Evolutionary conservation across 495 filamentous ascomycete genomes (phyloP).

Genomic region (Hypomontagnella monticulosa): DNA sequence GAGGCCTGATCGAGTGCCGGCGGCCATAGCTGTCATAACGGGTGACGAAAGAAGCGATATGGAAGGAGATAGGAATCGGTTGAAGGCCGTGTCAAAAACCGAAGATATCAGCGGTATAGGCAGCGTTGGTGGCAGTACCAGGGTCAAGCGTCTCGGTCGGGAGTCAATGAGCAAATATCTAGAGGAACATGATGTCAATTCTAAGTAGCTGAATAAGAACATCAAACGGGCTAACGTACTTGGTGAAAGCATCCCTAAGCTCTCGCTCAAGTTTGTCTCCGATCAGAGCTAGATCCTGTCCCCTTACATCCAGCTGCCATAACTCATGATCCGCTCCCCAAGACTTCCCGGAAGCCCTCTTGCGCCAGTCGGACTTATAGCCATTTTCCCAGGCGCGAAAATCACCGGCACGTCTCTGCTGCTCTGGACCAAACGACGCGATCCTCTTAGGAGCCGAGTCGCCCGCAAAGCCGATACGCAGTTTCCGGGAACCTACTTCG

Average conservation of each 20-base stretch:
- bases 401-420: slow-evolving; percentile 81
- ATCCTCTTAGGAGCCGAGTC: slow-evolving; percentile 77
- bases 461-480: slow-evolving; percentile 87
- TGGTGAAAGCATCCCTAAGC: slow-evolving; percentile 84
- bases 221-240: slow-evolving; percentile 52
- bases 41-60: slow-evolving; percentile 82
- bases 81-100: slow-evolving; percentile 78
- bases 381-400: slow-evolving; percentile 74
- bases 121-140: slow-evolving; percentile 79
- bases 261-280: slow-evolving; percentile 89
- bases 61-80: slow-evolving; percentile 79
- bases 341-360: slow-evolving; percentile 54
- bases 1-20: slow-evolving; percentile 81
- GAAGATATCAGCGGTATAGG: slow-evolving; percentile 82
- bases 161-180: slow-evolving; percentile 82
- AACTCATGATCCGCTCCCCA: slow-evolving; percentile 83
- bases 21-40: slow-evolving; percentile 74
- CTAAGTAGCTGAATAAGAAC: slow-evolving; percentile 5
- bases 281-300: slow-evolving; percentile 78
- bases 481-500: slow-evolving; percentile 80
- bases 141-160: slow-evolving; percentile 72
- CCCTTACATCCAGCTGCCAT: slow-evolving; percentile 79
- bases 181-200: slow-evolving; percentile 15
- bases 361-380: slow-evolving; percentile 58
- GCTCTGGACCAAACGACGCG: slow-evolving; percentile 74